Evolutionary conservation across 176 grass and related monocot species (phyloP), one percentile per base, ranked within the genome.

Genomic region (Dendrocalamus sinicus): DNA sequence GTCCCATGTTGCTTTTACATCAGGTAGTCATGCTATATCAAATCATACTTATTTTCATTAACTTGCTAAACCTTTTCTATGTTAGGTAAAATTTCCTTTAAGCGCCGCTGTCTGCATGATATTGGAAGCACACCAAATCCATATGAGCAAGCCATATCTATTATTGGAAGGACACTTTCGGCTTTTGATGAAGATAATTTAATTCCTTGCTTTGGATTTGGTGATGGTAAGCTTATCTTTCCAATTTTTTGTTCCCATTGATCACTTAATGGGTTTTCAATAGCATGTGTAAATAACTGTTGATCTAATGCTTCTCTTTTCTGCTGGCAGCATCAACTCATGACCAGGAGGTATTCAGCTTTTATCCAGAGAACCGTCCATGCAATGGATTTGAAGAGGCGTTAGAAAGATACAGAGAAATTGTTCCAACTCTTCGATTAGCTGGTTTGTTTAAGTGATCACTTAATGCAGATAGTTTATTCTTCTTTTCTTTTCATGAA

Each of bases 321-420:
- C 44, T 87, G 26, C 59, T 78, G 61, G 70, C 94, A 97, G 94
- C 94, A 75, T 92, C 94, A 43, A 97, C 94, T 67, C 94, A 97
- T 94, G 94, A 97, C 85, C 88, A 97, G 77, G 92, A 97, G 83
- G 90, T 92, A 83, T 97, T 97, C 90, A 97, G 92, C 86, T 97
- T 97, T 90, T 97, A 97, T 90, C 86, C 90, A 82, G 90, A 97
- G 72, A 91, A 92, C 71, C 85, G 51, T 1, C 90, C 94, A 73
- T 97, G 94, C 55, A 79, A 97, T 45, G 94, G 92, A 48, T 97
- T 97, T 89, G 94, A 97, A 89, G 94, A 97, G 83, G 94, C 94
- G 0, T 85, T 97, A 61, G 73, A 92, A 44, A 82, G 92, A 91
- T 97, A 97, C 86, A 91, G 67, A 90, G 94, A 97, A 91, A 80